A percentile compares a stretch with the other conserved stretches of the same genome.
Evolutionary conservation across 331 rosid genomes (phyloP).

Genomic region (Ulmus americana): DNA sequence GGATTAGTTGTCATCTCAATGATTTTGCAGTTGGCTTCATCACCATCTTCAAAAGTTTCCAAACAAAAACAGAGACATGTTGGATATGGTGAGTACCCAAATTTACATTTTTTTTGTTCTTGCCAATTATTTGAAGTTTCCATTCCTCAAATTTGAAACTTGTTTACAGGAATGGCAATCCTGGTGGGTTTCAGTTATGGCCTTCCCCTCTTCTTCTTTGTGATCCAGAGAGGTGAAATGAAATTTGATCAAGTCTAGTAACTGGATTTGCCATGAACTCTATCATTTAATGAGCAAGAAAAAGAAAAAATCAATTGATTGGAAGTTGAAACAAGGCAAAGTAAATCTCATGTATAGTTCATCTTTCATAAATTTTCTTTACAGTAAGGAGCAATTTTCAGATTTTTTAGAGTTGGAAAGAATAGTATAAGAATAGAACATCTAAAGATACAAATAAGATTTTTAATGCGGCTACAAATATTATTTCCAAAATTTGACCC

Average conservation of each 20-base stretch:
- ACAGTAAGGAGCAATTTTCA: too few species aligned
- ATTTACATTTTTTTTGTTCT: neutral
- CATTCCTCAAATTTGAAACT: neutral
- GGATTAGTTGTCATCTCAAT: constrained; percentile 45
- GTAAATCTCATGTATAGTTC: too few species aligned
- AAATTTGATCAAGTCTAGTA: constrained; percentile 13
- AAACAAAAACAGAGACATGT: constrained; percentile 14
- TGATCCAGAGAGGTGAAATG: constrained; percentile 39
- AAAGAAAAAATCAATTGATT: too few species aligned
- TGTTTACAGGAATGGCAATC: constrained; percentile 44
- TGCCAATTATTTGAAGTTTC: neutral
- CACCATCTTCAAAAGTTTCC: constrained; percentile 18
- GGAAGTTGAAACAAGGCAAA: too few species aligned
- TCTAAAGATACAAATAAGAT: neutral
- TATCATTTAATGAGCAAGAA: too few species aligned
- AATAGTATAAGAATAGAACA: neutral
- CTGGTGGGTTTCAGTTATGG: constrained; percentile 52
- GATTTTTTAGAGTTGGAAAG: too few species aligned
- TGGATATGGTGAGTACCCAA: constrained; percentile 38
- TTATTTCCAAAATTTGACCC: neutral
- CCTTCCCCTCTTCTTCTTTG: constrained; percentile 43
- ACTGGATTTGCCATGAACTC: too few species aligned
- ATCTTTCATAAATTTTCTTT: too few species aligned
- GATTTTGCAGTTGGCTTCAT: constrained; percentile 40
- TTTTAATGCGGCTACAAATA: neutral